Evolutionary conservation across 306 rosid genomes (phyloP).

Genomic region (Vigna radiata): DNA sequence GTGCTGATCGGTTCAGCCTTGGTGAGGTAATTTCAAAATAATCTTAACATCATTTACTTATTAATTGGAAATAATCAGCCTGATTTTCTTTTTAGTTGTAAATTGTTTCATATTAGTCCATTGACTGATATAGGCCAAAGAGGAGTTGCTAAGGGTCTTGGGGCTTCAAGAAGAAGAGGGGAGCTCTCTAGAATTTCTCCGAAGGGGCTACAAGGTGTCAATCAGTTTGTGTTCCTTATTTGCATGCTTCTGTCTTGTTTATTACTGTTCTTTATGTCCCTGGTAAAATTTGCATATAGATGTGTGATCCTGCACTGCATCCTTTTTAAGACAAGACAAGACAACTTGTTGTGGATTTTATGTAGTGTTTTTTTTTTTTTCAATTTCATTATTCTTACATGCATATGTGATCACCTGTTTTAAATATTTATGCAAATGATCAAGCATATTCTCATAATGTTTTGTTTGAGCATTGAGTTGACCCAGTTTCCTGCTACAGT

Average conservation of each 20-base stretch:
- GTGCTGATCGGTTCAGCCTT: slow-evolving; percentile 85
- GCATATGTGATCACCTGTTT: slow-evolving; percentile 8
- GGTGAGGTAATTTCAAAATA: slow-evolving; percentile 70
- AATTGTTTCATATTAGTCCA: slow-evolving; percentile 42
- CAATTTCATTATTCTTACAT: background rate
- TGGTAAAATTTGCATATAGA: slow-evolving; percentile 16
- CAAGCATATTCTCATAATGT: slow-evolving; percentile 14
- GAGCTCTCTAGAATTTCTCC: slow-evolving; percentile 12
- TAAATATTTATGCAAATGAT: slow-evolving; percentile 21
- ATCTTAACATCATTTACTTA: slow-evolving; percentile 42
- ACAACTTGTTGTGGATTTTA: slow-evolving; percentile 12
- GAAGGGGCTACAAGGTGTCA: slow-evolving; percentile 22
- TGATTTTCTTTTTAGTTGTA: slow-evolving; percentile 33
- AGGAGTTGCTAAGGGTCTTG: slow-evolving; percentile 88
- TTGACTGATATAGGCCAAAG: slow-evolving; percentile 73
- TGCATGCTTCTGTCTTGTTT: slow-evolving; percentile 28
- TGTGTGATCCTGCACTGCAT: slow-evolving; percentile 14
- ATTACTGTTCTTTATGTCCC: background rate
- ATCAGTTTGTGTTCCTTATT: slow-evolving; percentile 30
- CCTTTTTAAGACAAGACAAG: background rate
- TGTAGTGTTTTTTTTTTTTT: background rate
- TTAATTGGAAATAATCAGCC: slow-evolving; percentile 18
- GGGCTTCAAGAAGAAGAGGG: slow-evolving; percentile 95
- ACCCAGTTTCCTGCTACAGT: slow-evolving; percentile 2
- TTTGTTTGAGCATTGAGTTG: slow-evolving; percentile 14